Conservation (phyloP, 2,329 filamentous ascomycete species). For the Whalleya microplaca region DNA sequence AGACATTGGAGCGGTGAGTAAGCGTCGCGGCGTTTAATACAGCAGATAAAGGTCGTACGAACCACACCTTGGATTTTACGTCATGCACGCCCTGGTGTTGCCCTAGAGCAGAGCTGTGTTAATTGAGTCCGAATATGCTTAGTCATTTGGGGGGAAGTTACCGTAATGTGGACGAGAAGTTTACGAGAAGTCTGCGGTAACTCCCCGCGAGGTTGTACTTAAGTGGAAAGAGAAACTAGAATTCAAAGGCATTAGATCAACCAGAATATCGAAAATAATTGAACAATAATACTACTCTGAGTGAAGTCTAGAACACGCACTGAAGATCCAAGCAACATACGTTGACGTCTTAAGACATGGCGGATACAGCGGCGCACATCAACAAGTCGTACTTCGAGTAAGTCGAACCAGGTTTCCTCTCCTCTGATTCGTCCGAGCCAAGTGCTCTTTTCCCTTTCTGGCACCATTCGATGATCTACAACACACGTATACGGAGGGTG, state of each 20-base stretch:
- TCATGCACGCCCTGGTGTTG: slow-evolving; percentile 9
- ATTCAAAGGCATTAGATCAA: not conserved
- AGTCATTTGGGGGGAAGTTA: slow-evolving; percentile 10
- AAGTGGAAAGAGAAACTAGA: not conserved
- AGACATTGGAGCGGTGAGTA: not conserved
- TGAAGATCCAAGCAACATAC: not conserved
- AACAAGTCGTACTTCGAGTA: slow-evolving; percentile 51
- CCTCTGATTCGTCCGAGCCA: not conserved
- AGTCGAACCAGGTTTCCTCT: slow-evolving; percentile 20
- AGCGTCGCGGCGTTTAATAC: not conserved
- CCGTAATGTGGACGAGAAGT: slow-evolving; percentile 20
- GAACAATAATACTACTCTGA: not conserved
- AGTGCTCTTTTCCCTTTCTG: not conserved
- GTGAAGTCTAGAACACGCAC: not conserved
- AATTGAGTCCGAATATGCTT: slow-evolving; percentile 3
- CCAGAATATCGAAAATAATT: not conserved
- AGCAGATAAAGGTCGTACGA: not conserved
- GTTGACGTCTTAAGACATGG: not conserved
- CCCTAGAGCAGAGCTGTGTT: slow-evolving; percentile 4
- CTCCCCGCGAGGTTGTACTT: no score
- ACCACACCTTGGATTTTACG: not conserved
- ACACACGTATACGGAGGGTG: no score
- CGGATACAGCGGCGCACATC: slow-evolving; percentile 15
- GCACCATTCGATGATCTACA: not conserved
- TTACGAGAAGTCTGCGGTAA: not conserved